A percentile compares a stretch with the other conserved stretches of the same genome.
Evolutionary conservation across 1,284 basidiomycete species (phyloP).

Genomic region (Apiotrichum mycotoxinovorans): DNA sequence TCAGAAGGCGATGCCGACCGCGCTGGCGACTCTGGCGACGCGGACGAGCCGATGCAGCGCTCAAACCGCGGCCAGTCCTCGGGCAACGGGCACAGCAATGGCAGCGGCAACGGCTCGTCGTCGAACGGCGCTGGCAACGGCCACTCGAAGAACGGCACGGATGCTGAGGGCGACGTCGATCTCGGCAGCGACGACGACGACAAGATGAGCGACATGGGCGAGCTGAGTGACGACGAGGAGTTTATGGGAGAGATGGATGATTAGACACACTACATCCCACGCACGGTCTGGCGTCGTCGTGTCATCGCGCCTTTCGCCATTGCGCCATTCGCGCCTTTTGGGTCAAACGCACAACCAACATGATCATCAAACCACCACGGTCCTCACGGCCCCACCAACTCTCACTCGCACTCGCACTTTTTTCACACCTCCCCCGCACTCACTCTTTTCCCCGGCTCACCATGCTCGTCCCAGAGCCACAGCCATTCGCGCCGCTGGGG

Average conservation of each 20-base stretch:
- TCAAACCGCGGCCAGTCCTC: slow-evolving; percentile 12
- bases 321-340: not conserved
- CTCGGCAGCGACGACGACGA: slow-evolving; percentile 57
- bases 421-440: too few species aligned
- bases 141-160: not conserved
- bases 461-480: not conserved
- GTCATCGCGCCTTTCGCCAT: too few species aligned
- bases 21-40: slow-evolving; percentile 46
- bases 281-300: not conserved
- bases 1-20: slow-evolving; percentile 49
- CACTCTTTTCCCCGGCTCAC: not conserved
- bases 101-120: slow-evolving; percentile 13
- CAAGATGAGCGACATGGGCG: slow-evolving; percentile 89
- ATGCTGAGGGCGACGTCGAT: slow-evolving; percentile 65
- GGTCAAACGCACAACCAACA: not conserved
- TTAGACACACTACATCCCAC: slow-evolving; percentile 15
- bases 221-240: slow-evolving; percentile 71
- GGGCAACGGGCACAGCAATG: slow-evolving; percentile 16
- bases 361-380: too few species aligned
- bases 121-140: slow-evolving; percentile 50
- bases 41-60: slow-evolving; percentile 35
- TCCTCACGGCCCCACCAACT: too few species aligned
- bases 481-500: too few species aligned
- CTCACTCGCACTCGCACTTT: too few species aligned
- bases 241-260: slow-evolving; percentile 43